Base-by-base conservation (phyloP, 2,329 filamentous ascomycete species). In the Cercospora sesami region DNA sequence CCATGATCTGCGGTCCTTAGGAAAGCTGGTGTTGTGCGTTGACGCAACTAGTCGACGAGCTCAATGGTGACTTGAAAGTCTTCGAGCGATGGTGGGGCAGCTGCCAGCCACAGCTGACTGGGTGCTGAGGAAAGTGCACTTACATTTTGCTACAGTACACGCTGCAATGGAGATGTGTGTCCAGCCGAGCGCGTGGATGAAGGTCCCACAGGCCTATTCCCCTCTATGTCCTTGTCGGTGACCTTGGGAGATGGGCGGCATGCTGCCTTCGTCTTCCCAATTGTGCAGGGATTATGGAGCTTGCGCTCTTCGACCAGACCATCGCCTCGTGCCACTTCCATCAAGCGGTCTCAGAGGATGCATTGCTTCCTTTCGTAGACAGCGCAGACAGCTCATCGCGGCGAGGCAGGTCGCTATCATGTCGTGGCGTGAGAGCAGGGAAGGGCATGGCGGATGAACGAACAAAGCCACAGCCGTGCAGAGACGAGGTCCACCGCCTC, bases 1-100 rank as follows among this genome's bases (percentile, higher is more conserved):
- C 28, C 70, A 70, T 73, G 33, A 26, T 60, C 26, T n/a, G 53
- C 53, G 18, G n/a, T 57, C 14, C 14, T 28, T 42, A 3, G 36
- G 6, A n/a, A 4, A 57, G 53, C 14, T n/a, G 28, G 4, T 18
- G 53, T 30, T 9, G 53, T n/a, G 36, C 16, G 23, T 57, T 8
- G n/a, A 23, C 53, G 8, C 16, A 18, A 23, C 3, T 2, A 23
- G 21, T 26, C 21, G 45, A 6, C 30, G 23, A 28, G 18, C 10
- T 31, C 30, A 30, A 58, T 58, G 53, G 53, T 31, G 30, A 21
- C 16, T 31, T 16, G 53, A 30, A 31, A 58, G 53, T 58, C 10
- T 30, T n/a, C 10, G 53, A 58, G 28, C 53, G 14, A 30, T 58
- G 45, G 45, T 51, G 42, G 42, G 45, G 45, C 45, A 51, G 45